Evolutionary conservation across 805 yeast species (phyloP).

Genomic region (Spathaspora hagerdaliae): DNA sequence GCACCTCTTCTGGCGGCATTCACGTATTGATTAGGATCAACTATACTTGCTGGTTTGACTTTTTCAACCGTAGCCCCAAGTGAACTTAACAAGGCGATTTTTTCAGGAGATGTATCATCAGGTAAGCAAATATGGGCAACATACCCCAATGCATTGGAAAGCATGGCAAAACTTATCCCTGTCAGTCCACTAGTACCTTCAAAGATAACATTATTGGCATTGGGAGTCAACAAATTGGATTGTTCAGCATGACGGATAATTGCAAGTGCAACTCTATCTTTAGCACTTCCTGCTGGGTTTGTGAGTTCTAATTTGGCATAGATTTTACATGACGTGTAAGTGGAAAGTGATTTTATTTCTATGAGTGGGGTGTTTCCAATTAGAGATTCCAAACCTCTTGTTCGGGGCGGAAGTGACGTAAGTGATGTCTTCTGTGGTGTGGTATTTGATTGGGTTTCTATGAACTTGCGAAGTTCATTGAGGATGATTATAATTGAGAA

Average conservation of each 20-base stretch:
- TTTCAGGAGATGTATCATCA: slow-evolving; percentile 87
- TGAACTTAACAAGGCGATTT: slow-evolving; percentile 62
- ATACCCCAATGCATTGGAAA: slow-evolving; percentile 87
- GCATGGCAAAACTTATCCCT: slow-evolving; percentile 87
- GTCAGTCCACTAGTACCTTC: slow-evolving; percentile 98
- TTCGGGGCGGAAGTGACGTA: slow-evolving; percentile 21
- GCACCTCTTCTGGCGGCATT: slow-evolving; percentile 78
- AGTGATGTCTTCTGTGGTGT: slow-evolving; percentile 2
- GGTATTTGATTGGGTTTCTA: not conserved
- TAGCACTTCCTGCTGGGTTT: slow-evolving; percentile 95
- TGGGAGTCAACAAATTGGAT: slow-evolving; percentile 52
- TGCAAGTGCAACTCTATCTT: slow-evolving; percentile 88
- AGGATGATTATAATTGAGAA: slow-evolving; percentile 5
- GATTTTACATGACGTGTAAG: slow-evolving; percentile 72
- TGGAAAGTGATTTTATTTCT: slow-evolving; percentile 64
- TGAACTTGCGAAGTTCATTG: slow-evolving; percentile 3
- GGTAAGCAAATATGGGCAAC: slow-evolving; percentile 91
- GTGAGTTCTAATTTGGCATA: slow-evolving; percentile 81
- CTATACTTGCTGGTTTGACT: slow-evolving; percentile 93
- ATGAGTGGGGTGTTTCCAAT: slow-evolving; percentile 92
- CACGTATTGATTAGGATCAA: slow-evolving; percentile 89
- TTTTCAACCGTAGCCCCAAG: slow-evolving; percentile 81
- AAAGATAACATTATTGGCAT: slow-evolving; percentile 67
- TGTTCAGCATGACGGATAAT: slow-evolving; percentile 68
- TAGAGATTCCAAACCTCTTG: slow-evolving; percentile 66